phyloP scores from a whole-genome alignment of 2,329 filamentous ascomycete species.

The Pseudogymnoascus sp. region DNA sequence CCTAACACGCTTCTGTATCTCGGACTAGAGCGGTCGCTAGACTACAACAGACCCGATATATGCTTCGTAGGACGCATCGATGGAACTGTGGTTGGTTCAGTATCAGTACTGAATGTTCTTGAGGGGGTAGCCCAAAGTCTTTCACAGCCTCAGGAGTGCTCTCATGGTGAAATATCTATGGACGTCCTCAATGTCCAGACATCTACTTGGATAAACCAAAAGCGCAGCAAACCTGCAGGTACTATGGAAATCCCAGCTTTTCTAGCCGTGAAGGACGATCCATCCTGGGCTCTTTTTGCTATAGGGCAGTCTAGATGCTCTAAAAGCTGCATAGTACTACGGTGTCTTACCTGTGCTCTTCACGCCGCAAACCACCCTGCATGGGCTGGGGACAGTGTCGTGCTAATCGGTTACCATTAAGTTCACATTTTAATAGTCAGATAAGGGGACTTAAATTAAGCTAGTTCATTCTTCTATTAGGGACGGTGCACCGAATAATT shows the following conservation, averaged over 20 bases:
- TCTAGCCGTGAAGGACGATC: neutral
- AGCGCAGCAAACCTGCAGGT: neutral
- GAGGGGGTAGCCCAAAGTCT: neutral
- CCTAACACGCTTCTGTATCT: neutral
- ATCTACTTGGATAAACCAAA: neutral
- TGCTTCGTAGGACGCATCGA: neutral
- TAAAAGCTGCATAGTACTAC: neutral
- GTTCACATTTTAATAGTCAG: neutral
- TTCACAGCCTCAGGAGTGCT: neutral
- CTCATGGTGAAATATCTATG: neutral
- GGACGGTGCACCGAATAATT: neutral
- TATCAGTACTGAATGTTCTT: neutral
- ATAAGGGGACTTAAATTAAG: neutral
- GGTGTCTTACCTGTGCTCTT: neutral
- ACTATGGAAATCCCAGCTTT: neutral
- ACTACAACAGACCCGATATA: neutral
- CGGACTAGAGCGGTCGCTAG: neutral
- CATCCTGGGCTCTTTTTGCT: neutral
- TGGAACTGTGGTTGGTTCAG: neutral
- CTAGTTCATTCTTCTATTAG: neutral
- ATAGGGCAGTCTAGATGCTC: neutral
- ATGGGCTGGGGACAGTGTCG: neutral
- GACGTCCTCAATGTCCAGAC: neutral
- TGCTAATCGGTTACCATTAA: neutral
- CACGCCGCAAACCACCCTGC: neutral